Conservation (phyloP, 2,329 filamentous ascomycete genomes). For the Aspergillus spinulosporus region DNA sequence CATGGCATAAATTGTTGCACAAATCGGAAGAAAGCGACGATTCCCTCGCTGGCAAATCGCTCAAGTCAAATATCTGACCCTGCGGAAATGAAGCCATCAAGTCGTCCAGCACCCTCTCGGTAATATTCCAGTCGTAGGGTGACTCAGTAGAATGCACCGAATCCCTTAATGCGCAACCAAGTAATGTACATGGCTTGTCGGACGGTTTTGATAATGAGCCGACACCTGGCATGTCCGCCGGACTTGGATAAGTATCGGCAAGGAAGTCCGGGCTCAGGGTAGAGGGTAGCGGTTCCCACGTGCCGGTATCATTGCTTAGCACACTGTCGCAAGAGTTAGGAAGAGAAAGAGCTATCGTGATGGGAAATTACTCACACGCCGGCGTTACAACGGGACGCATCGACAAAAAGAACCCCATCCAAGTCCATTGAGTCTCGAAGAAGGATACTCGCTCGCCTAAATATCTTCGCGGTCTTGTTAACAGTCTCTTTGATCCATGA, state of each 20-base stretch:
- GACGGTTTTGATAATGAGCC: constrained; percentile 19
- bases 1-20: constrained; percentile 16
- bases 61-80: constrained; percentile 27
- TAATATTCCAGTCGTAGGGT: constrained; percentile 5
- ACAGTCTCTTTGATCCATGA: constrained; percentile 14
- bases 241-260: constrained; percentile 16
- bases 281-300: constrained; percentile 27
- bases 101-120: constrained; percentile 20
- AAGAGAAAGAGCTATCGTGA: background rate
- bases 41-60: background rate
- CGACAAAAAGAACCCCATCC: constrained; percentile 40
- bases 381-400: constrained; percentile 25
- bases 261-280: constrained; percentile 20
- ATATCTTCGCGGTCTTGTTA: constrained; percentile 33
- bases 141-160: background rate
- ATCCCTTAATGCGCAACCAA: constrained; percentile 21
- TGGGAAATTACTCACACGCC: constrained; percentile 24
- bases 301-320: constrained; percentile 16
- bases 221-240: constrained; percentile 18
- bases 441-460: constrained; percentile 47
- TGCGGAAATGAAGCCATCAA: constrained; percentile 27
- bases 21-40: background rate
- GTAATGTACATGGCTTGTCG: constrained; percentile 20
- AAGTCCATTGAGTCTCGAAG: constrained; percentile 46
- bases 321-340: constrained; percentile 16